Evolutionary conservation across 177 flowering plant species (phyloP).

Genomic region (Telopea speciosissima): DNA sequence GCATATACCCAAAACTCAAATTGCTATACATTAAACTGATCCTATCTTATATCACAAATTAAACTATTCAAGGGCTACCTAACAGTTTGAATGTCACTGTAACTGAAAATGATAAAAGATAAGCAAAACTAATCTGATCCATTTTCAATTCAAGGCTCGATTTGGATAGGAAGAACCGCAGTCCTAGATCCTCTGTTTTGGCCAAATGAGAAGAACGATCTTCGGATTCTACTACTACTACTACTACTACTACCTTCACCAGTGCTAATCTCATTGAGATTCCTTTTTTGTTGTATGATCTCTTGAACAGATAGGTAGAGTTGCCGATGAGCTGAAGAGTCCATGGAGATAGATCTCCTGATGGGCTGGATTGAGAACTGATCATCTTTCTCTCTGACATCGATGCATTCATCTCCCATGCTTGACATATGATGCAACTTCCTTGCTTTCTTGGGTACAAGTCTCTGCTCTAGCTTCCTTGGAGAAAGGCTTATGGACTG

Average conservation of each 20-base stretch:
- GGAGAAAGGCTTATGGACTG: slow-evolving; percentile 33
- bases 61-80: background rate
- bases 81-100: background rate
- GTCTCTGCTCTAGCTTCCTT: slow-evolving; percentile 35
- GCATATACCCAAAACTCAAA: slow-evolving; percentile 10
- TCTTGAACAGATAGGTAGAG: slow-evolving; percentile 62
- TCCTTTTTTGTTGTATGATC: slow-evolving; percentile 35
- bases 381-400: slow-evolving; percentile 56
- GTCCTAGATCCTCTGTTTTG: slow-evolving; percentile 56
- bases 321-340: slow-evolving; percentile 65
- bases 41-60: slow-evolving; percentile 4
- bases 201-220: slow-evolving; percentile 68
- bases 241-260: slow-evolving; percentile 50
- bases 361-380: slow-evolving; percentile 59
- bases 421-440: slow-evolving; percentile 48
- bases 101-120: background rate
- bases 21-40: slow-evolving; percentile 9
- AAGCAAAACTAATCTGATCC: background rate
- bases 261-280: slow-evolving; percentile 33
- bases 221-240: slow-evolving; percentile 18
- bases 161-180: slow-evolving; percentile 51
- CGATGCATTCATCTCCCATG: slow-evolving; percentile 83
- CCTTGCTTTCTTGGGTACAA: slow-evolving; percentile 24
- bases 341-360: slow-evolving; percentile 89
- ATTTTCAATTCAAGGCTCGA: slow-evolving; percentile 24